phyloP scores from a whole-genome alignment of 2,329 filamentous ascomycete species.

The Camillea tinctor region DNA sequence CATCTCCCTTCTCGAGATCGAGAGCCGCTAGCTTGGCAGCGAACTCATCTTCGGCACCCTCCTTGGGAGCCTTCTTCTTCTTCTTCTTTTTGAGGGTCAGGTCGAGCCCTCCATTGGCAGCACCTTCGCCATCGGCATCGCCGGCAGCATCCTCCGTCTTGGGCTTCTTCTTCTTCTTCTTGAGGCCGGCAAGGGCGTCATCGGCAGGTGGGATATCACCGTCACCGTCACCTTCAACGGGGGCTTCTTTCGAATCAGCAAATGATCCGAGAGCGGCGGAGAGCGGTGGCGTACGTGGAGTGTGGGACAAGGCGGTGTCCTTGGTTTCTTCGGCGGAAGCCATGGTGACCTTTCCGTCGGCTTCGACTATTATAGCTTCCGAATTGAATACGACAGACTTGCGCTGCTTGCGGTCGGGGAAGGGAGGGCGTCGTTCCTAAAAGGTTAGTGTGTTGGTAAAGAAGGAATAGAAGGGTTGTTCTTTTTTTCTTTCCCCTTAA shows the following conservation, averaged over 20 bases:
- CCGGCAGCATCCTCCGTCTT: constrained; percentile 50
- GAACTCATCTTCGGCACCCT: constrained; percentile 52
- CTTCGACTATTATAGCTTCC: constrained; percentile 82
- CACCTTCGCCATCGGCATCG: constrained; percentile 51
- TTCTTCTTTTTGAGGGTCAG: constrained; percentile 86
- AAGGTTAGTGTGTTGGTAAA: neutral
- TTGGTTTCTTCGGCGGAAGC: constrained; percentile 73
- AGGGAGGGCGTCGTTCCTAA: constrained; percentile 27
- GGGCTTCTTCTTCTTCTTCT: constrained; percentile 63
- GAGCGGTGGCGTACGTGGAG: constrained; percentile 63
- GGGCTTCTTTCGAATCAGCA: constrained; percentile 50
- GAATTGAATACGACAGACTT: constrained; percentile 95
- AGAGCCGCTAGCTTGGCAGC: constrained; percentile 61
- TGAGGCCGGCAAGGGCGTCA: constrained; percentile 65
- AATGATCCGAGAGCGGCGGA: constrained; percentile 54
- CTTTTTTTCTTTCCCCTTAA: too few species aligned
- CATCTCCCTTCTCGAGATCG: constrained; percentile 58
- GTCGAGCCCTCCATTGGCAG: constrained; percentile 54
- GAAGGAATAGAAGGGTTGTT: too few species aligned
- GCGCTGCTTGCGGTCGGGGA: constrained; percentile 67
- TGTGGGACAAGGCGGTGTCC: constrained; percentile 78
- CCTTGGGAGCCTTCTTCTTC: constrained; percentile 45
- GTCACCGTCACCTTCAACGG: constrained; percentile 30
- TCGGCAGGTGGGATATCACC: constrained; percentile 34
- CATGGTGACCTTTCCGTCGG: constrained; percentile 80